phyloP scores from a whole-genome alignment of 345 rosid species.

The Pistacia vera region DNA sequence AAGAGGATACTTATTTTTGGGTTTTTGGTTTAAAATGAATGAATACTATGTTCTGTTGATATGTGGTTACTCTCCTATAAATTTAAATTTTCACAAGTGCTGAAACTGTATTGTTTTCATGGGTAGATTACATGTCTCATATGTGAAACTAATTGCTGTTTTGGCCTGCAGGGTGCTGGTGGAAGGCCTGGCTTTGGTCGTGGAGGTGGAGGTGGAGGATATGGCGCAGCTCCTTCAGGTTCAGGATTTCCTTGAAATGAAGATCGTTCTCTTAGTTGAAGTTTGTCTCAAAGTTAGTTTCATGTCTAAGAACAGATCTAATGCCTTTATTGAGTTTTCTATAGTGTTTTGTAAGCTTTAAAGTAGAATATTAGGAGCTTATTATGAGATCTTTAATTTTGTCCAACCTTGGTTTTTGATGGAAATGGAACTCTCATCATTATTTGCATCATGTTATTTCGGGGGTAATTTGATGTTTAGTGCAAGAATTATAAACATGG shows the following conservation, averaged over 20 bases:
- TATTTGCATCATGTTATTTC: background rate
- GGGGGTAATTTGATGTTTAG: background rate
- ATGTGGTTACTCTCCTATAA: too few species aligned
- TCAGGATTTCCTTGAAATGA: constrained; percentile 50
- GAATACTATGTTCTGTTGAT: too few species aligned
- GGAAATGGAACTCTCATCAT: background rate
- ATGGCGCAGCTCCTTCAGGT: constrained; percentile 49
- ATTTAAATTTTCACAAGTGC: too few species aligned
- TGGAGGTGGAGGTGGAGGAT: constrained; percentile 79
- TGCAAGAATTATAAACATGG: background rate
- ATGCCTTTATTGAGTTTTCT: constrained; percentile 9
- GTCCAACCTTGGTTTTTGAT: background rate
- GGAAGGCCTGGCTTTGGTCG: constrained; percentile 81
- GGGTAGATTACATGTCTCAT: too few species aligned
- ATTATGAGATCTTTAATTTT: constrained; percentile 18
- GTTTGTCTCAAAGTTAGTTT: constrained; percentile 10
- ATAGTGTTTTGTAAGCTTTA: constrained; percentile 4
- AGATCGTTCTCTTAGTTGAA: background rate
- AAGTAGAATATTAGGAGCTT: constrained; percentile 6
- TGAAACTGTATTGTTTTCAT: too few species aligned
- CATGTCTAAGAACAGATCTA: background rate
- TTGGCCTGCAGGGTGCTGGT: constrained; percentile 50
- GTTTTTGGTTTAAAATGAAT: too few species aligned
- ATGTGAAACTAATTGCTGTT: background rate
- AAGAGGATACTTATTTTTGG: too few species aligned